Conservation (phyloP, 2,329 filamentous ascomycete species). For the Phyllosticta capitalensis region DNA sequence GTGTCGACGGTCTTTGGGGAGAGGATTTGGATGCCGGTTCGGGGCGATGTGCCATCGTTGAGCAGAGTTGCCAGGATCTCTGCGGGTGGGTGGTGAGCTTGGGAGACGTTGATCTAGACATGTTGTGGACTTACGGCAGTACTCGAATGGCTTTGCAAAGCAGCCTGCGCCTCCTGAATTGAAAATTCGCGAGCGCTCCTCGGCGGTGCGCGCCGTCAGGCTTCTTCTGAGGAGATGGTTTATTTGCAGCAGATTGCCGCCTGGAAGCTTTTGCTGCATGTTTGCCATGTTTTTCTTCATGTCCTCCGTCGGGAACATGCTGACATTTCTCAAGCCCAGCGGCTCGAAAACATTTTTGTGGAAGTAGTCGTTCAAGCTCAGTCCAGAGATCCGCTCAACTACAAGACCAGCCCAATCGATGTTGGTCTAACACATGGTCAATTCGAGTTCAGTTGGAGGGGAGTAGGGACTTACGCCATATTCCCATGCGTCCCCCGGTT, state of each 20-base stretch:
- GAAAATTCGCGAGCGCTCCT: constrained; percentile 39
- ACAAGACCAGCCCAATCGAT: constrained; percentile 43
- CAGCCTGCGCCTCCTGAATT: constrained; percentile 54
- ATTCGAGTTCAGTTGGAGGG: background rate
- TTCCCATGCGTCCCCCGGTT: constrained; percentile 53
- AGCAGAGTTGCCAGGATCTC: constrained; percentile 53
- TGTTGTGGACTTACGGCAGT: constrained; percentile 38
- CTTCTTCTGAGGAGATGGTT: constrained; percentile 45
- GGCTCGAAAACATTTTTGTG: constrained; percentile 38
- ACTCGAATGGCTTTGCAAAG: constrained; percentile 51
- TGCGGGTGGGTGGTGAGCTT: constrained; percentile 21
- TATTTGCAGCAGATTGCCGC: constrained; percentile 28
- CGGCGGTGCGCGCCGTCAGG: constrained; percentile 34
- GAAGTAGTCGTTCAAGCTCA: constrained; percentile 37
- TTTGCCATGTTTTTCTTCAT: constrained; percentile 48
- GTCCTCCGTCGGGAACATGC: constrained; percentile 46
- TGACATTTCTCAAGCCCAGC: constrained; percentile 40
- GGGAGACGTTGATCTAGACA: background rate
- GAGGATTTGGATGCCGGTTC: constrained; percentile 46
- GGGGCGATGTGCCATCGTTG: constrained; percentile 54
- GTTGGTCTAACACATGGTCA: constrained; percentile 30
- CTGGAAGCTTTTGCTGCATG: constrained; percentile 45
- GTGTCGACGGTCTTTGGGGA: constrained; percentile 47
- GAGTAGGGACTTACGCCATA: constrained; percentile 35
- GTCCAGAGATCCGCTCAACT: constrained; percentile 36